These are phyloP conservation scores for Ormosia emarginata DNA, from an alignment of 306 rosid species.

Conservation along the genomic window DNA sequence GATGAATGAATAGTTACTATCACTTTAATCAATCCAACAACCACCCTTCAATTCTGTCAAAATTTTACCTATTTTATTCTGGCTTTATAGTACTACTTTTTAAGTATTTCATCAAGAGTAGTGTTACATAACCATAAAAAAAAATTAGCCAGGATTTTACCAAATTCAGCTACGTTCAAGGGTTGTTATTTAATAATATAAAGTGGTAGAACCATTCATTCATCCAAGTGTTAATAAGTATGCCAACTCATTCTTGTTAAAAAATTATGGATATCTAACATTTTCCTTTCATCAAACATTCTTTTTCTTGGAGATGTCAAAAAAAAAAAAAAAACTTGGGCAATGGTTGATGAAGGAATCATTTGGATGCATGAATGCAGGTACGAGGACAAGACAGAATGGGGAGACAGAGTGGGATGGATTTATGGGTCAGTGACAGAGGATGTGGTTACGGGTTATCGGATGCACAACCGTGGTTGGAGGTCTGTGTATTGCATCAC, in stretches of 20 bases:
- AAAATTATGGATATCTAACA: background rate
- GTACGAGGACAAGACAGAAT: slow-evolving; percentile 86
- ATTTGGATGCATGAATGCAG: slow-evolving; percentile 22
- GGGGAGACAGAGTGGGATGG: slow-evolving; percentile 90
- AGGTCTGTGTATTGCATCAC: slow-evolving; percentile 80
- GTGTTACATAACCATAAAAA: background rate
- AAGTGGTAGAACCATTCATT: background rate
- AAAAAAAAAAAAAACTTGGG: background rate
- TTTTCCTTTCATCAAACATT: background rate
- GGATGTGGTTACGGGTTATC: slow-evolving; percentile 80
- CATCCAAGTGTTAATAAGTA: too few relatives aligned
- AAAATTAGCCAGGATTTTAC: background rate
- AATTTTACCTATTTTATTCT: too few relatives aligned
- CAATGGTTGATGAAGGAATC: background rate
- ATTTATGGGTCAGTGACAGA: slow-evolving; percentile 88
- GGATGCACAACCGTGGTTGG: slow-evolving; percentile 98
- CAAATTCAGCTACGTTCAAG: background rate
- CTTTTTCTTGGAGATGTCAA: background rate
- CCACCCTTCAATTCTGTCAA: too few relatives aligned
- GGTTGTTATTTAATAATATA: background rate
- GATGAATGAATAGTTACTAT: too few relatives aligned
- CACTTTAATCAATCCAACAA: too few relatives aligned
- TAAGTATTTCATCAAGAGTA: background rate
- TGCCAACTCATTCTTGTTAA: too few relatives aligned
- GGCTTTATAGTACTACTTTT: too few relatives aligned